These are phyloP conservation scores for Lentinula sp. DNA, from an alignment of 768 basidiomycete genomes.

Conservation along the genomic window DNA sequence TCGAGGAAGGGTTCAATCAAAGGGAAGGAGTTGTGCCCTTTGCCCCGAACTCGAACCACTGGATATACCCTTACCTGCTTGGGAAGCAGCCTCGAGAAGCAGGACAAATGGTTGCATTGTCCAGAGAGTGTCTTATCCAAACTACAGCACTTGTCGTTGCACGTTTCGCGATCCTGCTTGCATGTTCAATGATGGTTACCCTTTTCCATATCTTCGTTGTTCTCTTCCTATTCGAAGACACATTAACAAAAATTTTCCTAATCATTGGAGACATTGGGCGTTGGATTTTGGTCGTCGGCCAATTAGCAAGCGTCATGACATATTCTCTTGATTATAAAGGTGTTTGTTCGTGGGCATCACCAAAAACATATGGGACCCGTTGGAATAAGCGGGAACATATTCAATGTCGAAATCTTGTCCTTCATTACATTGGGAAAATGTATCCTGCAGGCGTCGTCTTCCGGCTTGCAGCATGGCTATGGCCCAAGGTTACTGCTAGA, in stretches of 20 bases:
- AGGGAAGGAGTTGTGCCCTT: background rate
- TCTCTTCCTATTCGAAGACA: background rate
- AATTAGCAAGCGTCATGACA: constrained; percentile 1
- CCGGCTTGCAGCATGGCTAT: background rate
- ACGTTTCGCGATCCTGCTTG: constrained; percentile 1
- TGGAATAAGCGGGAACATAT: background rate
- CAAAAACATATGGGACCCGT: background rate
- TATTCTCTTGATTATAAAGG: constrained; percentile 6
- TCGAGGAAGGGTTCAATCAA: background rate
- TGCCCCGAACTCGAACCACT: background rate
- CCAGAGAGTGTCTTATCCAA: background rate
- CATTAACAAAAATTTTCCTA: background rate
- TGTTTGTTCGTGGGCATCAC: constrained; percentile 1
- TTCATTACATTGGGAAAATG: background rate
- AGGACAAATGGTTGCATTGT: background rate
- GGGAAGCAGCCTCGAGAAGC: background rate
- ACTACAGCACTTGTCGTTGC: background rate
- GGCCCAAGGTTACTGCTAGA: background rate
- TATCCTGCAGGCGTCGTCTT: background rate
- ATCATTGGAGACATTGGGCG: constrained; percentile 4
- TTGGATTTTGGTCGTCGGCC: constrained; percentile 2
- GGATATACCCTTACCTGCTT: background rate
- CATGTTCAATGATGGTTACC: background rate
- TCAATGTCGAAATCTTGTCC: background rate
- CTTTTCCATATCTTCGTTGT: background rate